Evolutionary conservation across 441 rosid genomes (phyloP).

Genomic region (Bruguiera hainesii): DNA sequence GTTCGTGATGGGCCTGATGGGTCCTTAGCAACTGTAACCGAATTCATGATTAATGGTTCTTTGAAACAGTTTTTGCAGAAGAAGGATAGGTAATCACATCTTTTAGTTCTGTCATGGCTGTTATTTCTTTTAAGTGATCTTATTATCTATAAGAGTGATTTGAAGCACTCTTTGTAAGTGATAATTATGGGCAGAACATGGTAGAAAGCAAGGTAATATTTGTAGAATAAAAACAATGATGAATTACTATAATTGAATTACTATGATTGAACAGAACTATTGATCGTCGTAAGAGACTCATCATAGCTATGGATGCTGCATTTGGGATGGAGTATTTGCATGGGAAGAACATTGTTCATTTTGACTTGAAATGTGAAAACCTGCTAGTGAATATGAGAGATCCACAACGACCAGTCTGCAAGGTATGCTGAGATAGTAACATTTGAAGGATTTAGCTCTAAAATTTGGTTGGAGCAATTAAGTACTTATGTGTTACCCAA

Average conservation of each 20-base stretch:
- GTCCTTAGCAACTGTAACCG: constrained; percentile 91
- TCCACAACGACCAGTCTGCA: constrained; percentile 96
- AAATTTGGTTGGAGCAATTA: constrained; percentile 14
- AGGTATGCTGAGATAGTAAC: constrained; percentile 43
- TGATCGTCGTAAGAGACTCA: constrained; percentile 99
- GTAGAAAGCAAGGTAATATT: not conserved
- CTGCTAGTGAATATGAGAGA: constrained; percentile 98
- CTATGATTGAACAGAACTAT: constrained; percentile 53
- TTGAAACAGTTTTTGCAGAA: constrained; percentile 96
- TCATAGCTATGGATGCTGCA: constrained; percentile 97
- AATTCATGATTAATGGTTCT: constrained; percentile 98
- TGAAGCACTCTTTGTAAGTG: not conserved
- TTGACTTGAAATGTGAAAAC: constrained; percentile 96
- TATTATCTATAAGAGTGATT: constrained; percentile 6
- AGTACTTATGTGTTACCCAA: constrained; percentile 9
- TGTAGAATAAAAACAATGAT: constrained; percentile 18
- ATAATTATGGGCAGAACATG: constrained; percentile 12
- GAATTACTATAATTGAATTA: constrained; percentile 15
- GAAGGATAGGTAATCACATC: constrained; percentile 76
- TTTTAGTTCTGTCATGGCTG: constrained; percentile 6
- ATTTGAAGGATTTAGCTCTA: not conserved
- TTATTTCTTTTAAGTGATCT: constrained; percentile 5
- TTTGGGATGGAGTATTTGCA: constrained; percentile 99
- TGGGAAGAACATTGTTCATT: constrained; percentile 95
- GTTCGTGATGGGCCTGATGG: constrained; percentile 99